Conservation (phyloP, 2,329 filamentous ascomycete species). For the Stagonosporopsis rhizophila region DNA sequence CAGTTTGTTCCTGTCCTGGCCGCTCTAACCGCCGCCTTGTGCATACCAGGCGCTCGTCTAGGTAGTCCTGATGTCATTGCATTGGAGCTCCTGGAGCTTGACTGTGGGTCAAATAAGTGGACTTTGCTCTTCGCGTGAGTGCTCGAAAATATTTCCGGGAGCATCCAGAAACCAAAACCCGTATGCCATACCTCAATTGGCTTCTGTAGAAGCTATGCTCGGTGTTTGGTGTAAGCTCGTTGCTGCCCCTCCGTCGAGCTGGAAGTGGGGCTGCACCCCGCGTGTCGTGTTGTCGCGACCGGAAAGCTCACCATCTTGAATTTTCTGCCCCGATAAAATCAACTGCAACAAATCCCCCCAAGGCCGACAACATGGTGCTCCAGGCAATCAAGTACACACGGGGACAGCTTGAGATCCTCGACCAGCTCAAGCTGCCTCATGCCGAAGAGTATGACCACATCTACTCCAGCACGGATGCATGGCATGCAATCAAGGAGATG, state of each 20-base stretch:
- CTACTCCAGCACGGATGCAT: slow-evolving; percentile 74
- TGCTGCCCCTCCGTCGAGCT: slow-evolving; percentile 11
- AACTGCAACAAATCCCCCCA: slow-evolving; percentile 15
- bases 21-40: slow-evolving; percentile 11
- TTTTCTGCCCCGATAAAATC: slow-evolving; percentile 22
- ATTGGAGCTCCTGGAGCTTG: slow-evolving; percentile 5
- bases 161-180: neutral
- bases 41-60: slow-evolving; percentile 12
- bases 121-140: neutral
- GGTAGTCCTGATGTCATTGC: slow-evolving; percentile 22
- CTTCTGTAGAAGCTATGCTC: neutral
- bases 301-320: slow-evolving; percentile 31
- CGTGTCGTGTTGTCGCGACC: neutral
- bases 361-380: slow-evolving; percentile 59
- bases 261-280: slow-evolving; percentile 14
- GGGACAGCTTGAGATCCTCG: slow-evolving; percentile 76
- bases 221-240: neutral
- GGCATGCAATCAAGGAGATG: slow-evolving; percentile 84
- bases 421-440: slow-evolving; percentile 83
- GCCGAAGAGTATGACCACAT: slow-evolving; percentile 79
- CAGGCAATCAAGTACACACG: slow-evolving; percentile 79
- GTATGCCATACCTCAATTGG: neutral
- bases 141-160: neutral
- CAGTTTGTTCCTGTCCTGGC: slow-evolving; percentile 9
- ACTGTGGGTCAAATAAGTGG: slow-evolving; percentile 9